Evolutionary conservation across 176 grass and related monocot genomes (phyloP).

Genomic region (Carex myosuroides): DNA sequence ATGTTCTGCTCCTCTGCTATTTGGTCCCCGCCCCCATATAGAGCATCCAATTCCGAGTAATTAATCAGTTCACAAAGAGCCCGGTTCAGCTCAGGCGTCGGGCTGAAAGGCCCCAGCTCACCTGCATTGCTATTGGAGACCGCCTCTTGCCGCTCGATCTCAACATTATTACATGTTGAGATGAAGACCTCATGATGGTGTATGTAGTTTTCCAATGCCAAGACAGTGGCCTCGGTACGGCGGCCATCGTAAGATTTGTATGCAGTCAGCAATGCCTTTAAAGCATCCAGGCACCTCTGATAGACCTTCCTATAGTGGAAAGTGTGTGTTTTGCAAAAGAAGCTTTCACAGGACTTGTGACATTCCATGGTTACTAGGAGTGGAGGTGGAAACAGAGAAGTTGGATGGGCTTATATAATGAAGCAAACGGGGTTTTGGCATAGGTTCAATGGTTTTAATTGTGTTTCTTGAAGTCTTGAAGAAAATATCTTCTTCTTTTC

Average conservation of each 20-base stretch:
- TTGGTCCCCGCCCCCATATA: neutral
- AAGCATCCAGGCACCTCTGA: neutral
- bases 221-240: neutral
- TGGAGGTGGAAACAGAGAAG: neutral
- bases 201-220: neutral
- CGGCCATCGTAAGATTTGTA: neutral
- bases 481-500: too few species aligned
- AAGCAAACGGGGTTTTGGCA: neutral
- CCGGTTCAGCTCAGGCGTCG: neutral
- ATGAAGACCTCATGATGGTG: neutral
- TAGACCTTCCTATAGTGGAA: neutral
- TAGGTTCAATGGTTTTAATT: neutral
- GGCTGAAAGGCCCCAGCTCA: neutral
- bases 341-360: neutral
- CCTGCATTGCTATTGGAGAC: neutral
- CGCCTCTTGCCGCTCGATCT: neutral
- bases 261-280: neutral
- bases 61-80: neutral
- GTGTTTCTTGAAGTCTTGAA: too few species aligned
- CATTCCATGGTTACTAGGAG: neutral
- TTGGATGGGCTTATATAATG: neutral
- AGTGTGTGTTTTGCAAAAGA: neutral
- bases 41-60: neutral
- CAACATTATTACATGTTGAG: neutral
- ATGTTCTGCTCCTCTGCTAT: too few species aligned